phyloP scores from a whole-genome alignment of 2,329 filamentous ascomycete genomes.

The Penicillium janthinellum region DNA sequence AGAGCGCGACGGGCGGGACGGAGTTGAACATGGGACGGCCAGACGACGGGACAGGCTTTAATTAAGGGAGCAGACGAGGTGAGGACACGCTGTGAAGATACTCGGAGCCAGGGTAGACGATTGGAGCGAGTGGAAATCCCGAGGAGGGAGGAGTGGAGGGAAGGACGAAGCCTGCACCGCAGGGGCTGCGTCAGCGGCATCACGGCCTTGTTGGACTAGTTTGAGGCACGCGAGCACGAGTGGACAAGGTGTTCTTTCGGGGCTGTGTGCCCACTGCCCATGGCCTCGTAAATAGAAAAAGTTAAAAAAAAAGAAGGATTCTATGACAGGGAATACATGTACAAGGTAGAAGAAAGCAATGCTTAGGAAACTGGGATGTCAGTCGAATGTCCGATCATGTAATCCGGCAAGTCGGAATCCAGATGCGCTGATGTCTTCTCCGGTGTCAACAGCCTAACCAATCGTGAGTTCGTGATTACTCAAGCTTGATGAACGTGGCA shows the following conservation, averaged over 20 bases:
- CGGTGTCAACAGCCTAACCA: background rate
- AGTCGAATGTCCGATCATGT: slow-evolving; percentile 23
- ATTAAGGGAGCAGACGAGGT: slow-evolving; percentile 21
- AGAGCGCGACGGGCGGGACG: slow-evolving; percentile 12
- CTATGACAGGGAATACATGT: background rate
- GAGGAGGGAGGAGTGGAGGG: slow-evolving; percentile 22
- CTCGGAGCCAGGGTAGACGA: slow-evolving; percentile 3
- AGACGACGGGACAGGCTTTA: slow-evolving; percentile 11
- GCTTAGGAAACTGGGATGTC: slow-evolving; percentile 1
- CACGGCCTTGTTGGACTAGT: slow-evolving; percentile 18
- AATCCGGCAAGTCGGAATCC: slow-evolving; percentile 23
- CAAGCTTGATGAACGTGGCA: background rate
- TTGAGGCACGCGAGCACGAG: slow-evolving; percentile 26
- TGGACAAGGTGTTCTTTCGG: slow-evolving; percentile 29
- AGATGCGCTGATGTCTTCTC: slow-evolving; percentile 21
- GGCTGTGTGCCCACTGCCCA: slow-evolving; percentile 15
- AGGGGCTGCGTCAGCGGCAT: slow-evolving; percentile 44
- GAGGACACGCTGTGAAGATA: slow-evolving; percentile 23
- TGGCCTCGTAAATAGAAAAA: slow-evolving; percentile 2
- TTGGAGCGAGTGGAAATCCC: slow-evolving; percentile 13
- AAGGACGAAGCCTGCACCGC: slow-evolving; percentile 40
- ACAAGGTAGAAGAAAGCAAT: background rate
- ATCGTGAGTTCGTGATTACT: slow-evolving; percentile 9
- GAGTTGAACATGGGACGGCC: slow-evolving; percentile 15
- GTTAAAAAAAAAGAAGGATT: background rate